Conservation (phyloP, 768 basidiomycete genomes). For the Cystobasidium tubakii region DNA sequence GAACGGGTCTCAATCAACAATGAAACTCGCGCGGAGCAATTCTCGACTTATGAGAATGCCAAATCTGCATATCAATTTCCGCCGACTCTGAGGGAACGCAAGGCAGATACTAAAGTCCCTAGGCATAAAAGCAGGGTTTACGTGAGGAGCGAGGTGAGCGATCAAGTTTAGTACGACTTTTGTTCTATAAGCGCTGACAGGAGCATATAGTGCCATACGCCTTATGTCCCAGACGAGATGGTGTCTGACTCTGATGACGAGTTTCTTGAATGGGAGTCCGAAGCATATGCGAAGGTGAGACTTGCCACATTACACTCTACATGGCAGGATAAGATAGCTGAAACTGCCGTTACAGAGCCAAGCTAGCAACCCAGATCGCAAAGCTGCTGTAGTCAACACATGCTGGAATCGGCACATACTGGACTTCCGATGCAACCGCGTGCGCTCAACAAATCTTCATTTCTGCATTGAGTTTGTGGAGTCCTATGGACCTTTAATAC, state of each 20-base stretch:
- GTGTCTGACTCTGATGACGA: conserved; percentile 34
- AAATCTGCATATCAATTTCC: conserved; percentile 2
- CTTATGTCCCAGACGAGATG: conserved; percentile 31
- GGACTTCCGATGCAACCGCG: conserved; percentile 2
- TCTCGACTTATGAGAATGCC: background rate
- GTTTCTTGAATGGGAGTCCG: conserved; percentile 22
- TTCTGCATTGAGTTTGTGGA: conserved; percentile 31
- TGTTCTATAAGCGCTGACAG: no score
- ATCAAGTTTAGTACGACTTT: background rate
- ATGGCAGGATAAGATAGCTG: background rate
- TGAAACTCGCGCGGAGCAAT: background rate
- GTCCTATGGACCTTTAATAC: conserved; percentile 9
- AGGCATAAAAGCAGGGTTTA: conserved; percentile 12
- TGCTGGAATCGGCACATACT: conserved; percentile 33
- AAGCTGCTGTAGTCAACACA: conserved; percentile 23
- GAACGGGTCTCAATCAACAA: background rate
- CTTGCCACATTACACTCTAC: background rate
- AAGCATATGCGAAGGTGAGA: conserved; percentile 26
- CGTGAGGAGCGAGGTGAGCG: conserved; percentile 34
- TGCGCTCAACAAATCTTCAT: conserved; percentile 17
- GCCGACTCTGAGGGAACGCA: background rate
- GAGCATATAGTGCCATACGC: conserved; percentile 24
- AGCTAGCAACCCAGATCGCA: conserved; percentile 12
- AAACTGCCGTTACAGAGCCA: conserved; percentile 2
- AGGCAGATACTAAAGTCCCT: conserved; percentile 21